Evolutionary conservation across 176 grass and related monocot species (phyloP).

Genomic region (Pontederia paniculata): DNA sequence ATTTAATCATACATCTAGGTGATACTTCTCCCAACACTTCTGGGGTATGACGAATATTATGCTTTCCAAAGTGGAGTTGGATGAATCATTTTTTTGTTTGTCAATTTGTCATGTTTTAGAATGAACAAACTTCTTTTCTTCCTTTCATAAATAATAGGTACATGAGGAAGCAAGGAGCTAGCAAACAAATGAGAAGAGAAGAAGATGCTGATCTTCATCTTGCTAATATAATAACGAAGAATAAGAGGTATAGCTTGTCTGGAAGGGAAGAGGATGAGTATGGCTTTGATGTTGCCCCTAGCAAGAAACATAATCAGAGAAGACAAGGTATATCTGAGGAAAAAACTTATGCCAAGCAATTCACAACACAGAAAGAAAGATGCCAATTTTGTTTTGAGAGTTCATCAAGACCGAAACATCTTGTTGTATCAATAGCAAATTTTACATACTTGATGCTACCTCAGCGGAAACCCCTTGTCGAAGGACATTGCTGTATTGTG

Average conservation of each 20-base stretch:
- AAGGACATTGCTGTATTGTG: constrained; percentile 81
- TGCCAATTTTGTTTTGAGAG: constrained; percentile 94
- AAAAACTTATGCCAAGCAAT: constrained; percentile 24
- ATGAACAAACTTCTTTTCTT: constrained; percentile 11
- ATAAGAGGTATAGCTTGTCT: constrained; percentile 53
- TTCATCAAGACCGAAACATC: constrained; percentile 88
- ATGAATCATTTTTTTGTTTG: too few species aligned
- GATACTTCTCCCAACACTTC: too few species aligned
- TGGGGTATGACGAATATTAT: too few species aligned
- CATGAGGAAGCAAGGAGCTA: constrained; percentile 30
- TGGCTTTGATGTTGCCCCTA: constrained; percentile 71
- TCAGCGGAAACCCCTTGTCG: constrained; percentile 60
- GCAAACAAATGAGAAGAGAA: constrained; percentile 58
- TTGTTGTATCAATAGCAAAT: constrained; percentile 84
- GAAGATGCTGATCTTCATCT: constrained; percentile 76
- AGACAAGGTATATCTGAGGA: constrained; percentile 30
- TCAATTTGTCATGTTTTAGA: background rate
- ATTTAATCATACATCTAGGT: too few species aligned
- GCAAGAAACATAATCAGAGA: constrained; percentile 58
- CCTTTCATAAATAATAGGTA: constrained; percentile 28
- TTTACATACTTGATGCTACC: constrained; percentile 92
- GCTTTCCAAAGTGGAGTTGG: too few species aligned
- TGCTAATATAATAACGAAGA: constrained; percentile 74
- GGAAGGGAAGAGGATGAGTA: constrained; percentile 90
- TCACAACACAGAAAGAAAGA: constrained; percentile 73